These are phyloP conservation scores for Leptosphaerulina australis DNA, from an alignment of 2,329 filamentous ascomycete species.

Conservation along the genomic window DNA sequence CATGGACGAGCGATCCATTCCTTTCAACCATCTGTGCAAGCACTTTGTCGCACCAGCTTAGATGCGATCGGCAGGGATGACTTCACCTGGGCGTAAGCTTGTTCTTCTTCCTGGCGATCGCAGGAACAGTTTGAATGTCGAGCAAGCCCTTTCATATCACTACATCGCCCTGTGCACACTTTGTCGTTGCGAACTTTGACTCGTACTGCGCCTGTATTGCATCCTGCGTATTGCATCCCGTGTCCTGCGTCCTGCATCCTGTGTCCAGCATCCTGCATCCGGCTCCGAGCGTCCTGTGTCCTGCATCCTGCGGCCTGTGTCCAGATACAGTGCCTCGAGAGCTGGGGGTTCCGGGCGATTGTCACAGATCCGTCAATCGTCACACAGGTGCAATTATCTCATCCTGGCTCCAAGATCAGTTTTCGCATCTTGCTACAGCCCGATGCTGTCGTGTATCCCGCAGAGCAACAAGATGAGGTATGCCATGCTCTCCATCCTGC, in stretches of 20 bases:
- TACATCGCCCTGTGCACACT: background rate
- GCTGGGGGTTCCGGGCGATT: slow-evolving; percentile 12
- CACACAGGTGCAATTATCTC: slow-evolving; percentile 23
- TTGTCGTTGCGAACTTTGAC: background rate
- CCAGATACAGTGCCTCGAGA: background rate
- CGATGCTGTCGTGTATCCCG: slow-evolving; percentile 24
- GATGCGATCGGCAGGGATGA: slow-evolving; percentile 32
- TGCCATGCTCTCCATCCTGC: background rate
- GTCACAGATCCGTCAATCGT: slow-evolving; percentile 26
- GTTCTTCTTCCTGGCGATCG: slow-evolving; percentile 30
- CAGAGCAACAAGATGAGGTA: slow-evolving; percentile 4
- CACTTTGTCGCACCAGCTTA: slow-evolving; percentile 20
- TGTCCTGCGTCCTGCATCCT: too few species aligned
- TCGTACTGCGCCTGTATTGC: background rate
- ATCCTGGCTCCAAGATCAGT: slow-evolving; percentile 22
- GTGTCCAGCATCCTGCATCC: too few species aligned
- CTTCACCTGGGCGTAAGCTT: slow-evolving; percentile 20
- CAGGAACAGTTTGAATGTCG: background rate
- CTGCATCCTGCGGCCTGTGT: too few species aligned
- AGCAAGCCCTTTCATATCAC: background rate
- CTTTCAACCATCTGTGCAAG: slow-evolving; percentile 16
- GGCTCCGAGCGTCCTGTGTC: too few species aligned
- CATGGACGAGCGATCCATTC: slow-evolving; percentile 19
- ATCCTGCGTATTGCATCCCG: too few species aligned
- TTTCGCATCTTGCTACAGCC: slow-evolving; percentile 22